Evolutionary conservation across 1,284 basidiomycete species (phyloP).

Genomic region (Veloboletus limbatus): DNA sequence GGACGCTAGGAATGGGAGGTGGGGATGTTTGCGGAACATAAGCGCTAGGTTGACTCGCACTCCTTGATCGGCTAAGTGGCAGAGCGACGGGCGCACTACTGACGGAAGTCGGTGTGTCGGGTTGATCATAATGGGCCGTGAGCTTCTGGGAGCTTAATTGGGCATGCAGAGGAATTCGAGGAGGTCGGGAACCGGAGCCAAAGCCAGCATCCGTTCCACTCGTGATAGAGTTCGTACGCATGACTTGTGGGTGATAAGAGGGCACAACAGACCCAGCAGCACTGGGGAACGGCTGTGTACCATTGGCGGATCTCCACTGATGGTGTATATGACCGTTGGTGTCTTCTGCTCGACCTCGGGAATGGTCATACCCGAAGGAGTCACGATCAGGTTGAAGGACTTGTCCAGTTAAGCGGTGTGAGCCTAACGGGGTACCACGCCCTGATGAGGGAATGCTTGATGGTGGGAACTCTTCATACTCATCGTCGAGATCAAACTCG

Average conservation of each 20-base stretch:
- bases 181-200: slow-evolving; percentile 38
- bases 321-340: too few species aligned
- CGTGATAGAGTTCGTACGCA: slow-evolving; percentile 45
- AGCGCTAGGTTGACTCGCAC: slow-evolving; percentile 70
- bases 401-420: slow-evolving; percentile 53
- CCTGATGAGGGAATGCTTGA: slow-evolving; percentile 55
- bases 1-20: slow-evolving; percentile 56
- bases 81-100: slow-evolving; percentile 26
- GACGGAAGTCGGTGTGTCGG: slow-evolving; percentile 29
- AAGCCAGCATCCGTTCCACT: slow-evolving; percentile 55
- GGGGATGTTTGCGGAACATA: slow-evolving; percentile 58
- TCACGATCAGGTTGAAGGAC: slow-evolving; percentile 59
- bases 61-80: slow-evolving; percentile 57
- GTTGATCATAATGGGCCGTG: slow-evolving; percentile 49
- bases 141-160: slow-evolving; percentile 72
- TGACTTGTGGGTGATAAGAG: slow-evolving; percentile 42
- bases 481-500: slow-evolving; percentile 66
- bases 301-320: too few species aligned
- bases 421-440: slow-evolving; percentile 64
- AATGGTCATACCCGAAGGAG: slow-evolving; percentile 51
- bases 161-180: slow-evolving; percentile 55
- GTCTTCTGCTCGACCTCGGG: slow-evolving; percentile 72
- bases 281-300: slow-evolving; percentile 31
- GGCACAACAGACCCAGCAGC: too few species aligned
- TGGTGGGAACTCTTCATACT: slow-evolving; percentile 69